These are phyloP conservation scores for Mucor racemosus DNA, from an alignment of 371 early-diverging fungal species.

Conservation along the genomic window DNA sequence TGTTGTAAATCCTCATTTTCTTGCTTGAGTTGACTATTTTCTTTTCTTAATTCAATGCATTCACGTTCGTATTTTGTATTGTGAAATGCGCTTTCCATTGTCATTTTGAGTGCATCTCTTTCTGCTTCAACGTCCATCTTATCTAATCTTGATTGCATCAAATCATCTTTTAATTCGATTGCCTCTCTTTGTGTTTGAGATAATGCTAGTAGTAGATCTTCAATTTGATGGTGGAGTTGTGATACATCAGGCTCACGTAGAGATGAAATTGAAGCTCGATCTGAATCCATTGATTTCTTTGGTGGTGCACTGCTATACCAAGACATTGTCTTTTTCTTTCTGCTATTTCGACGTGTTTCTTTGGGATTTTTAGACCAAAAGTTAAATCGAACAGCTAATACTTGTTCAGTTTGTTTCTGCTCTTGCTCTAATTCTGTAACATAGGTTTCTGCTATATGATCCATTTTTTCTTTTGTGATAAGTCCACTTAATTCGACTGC, in stretches of 20 bases:
- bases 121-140: slow-evolving; percentile 63
- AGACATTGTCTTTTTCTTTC: slow-evolving; percentile 48
- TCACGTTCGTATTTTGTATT: slow-evolving; percentile 26
- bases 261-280: slow-evolving; percentile 35
- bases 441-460: slow-evolving; percentile 73
- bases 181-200: slow-evolving; percentile 64
- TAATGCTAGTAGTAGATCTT: slow-evolving; percentile 60
- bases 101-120: slow-evolving; percentile 44
- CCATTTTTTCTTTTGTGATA: slow-evolving; percentile 77
- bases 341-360: slow-evolving; percentile 11
- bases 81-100: slow-evolving; percentile 28
- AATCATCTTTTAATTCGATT: slow-evolving; percentile 60
- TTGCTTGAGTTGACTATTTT: slow-evolving; percentile 38
- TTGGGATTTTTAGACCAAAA: slow-evolving; percentile 42
- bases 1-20: slow-evolving; percentile 41
- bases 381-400: slow-evolving; percentile 59
- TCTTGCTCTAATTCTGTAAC: slow-evolving; percentile 64
- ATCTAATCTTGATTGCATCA: slow-evolving; percentile 58
- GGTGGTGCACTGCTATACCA: slow-evolving; percentile 33
- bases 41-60: slow-evolving; percentile 22
- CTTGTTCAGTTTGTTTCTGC: slow-evolving; percentile 65
- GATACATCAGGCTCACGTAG: slow-evolving; percentile 41
- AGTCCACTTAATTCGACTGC: slow-evolving; percentile 72
- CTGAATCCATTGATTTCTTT: slow-evolving; percentile 27
- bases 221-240: slow-evolving; percentile 63